Percentiles rank a stretch among this genome's conserved stretches.
Conservation (phyloP, 108 stramenopile genomes). For the Nitzschia inconspicua region DNA sequence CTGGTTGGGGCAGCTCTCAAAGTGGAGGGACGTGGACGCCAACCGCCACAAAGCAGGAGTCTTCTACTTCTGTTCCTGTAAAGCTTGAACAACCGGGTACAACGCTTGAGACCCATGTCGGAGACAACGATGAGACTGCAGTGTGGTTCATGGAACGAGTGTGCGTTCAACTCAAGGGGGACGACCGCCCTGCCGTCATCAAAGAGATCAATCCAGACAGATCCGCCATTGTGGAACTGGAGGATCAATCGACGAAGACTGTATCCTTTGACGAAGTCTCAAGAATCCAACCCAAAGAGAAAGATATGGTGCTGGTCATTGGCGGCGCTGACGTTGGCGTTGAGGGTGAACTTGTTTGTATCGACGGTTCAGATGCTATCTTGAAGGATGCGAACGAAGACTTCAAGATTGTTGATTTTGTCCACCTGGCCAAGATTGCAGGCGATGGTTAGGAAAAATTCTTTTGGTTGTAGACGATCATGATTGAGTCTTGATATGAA, state of each 20-base stretch:
- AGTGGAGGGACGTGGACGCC: constrained; percentile 55
- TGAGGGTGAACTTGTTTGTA: constrained; percentile 87
- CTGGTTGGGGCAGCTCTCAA: constrained; percentile 57
- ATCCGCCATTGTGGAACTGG: constrained; percentile 70
- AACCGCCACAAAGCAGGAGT: constrained; percentile 33
- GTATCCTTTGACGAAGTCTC: constrained; percentile 64
- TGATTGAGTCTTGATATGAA: no score
- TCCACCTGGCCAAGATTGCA: constrained; percentile 79
- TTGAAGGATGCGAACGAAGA: constrained; percentile 87
- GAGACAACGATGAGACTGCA: constrained; percentile 63
- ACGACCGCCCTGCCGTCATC: constrained; percentile 62
- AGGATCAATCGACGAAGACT: constrained; percentile 58
- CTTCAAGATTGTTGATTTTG: constrained; percentile 92
- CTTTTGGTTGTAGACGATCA: constrained; percentile 1
- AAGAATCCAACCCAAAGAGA: constrained; percentile 75
- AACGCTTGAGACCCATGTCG: constrained; percentile 44
- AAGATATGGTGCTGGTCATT: constrained; percentile 87
- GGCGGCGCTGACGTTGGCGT: constrained; percentile 87
- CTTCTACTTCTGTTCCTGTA: constrained; percentile 14
- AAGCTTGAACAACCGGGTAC: constrained; percentile 34
- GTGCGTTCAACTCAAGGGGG: constrained; percentile 69
- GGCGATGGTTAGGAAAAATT: constrained; percentile 6
- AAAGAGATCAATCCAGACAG: constrained; percentile 78
- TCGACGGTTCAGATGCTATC: constrained; percentile 92
- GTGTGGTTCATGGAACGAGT: constrained; percentile 94